phyloP scores from a whole-genome alignment of 192 early-diverging fungal species.

The Pecoramyces ruminantium region DNA sequence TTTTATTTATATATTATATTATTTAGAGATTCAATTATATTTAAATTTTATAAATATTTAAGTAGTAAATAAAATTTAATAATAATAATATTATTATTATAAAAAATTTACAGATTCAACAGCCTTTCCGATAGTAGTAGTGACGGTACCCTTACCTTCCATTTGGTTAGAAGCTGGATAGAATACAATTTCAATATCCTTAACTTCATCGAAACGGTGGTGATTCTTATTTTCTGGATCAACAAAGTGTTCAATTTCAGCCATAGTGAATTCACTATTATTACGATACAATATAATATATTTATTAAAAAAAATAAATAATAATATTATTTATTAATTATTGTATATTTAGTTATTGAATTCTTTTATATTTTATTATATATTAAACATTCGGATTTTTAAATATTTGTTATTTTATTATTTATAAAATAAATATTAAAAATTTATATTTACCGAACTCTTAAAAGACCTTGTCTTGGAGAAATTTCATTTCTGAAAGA shows the following conservation, averaged over 20 bases:
- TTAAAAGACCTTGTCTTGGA: constrained; percentile 80
- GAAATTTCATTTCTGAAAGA: constrained; percentile 99
- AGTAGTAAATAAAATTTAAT: too few relatives aligned
- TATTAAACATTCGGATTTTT: too few relatives aligned
- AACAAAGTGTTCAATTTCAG: constrained; percentile 98
- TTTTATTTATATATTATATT: constrained; percentile 7
- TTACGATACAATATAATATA: too few relatives aligned
- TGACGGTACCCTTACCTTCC: constrained; percentile 49
- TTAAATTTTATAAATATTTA: too few relatives aligned
- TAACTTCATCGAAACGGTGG: constrained; percentile 72
- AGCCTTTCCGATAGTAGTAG: constrained; percentile 79
- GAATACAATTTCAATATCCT: constrained; percentile 55
- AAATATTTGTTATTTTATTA: too few relatives aligned
- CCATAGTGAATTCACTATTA: constrained; percentile 90
- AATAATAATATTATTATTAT: constrained; percentile 5
- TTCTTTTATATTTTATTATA: too few relatives aligned
- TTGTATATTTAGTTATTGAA: too few relatives aligned
- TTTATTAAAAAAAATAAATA: too few relatives aligned
- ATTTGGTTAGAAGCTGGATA: constrained; percentile 63
- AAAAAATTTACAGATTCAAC: constrained; percentile 39
- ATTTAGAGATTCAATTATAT: too few relatives aligned
- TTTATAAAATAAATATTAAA: constrained; percentile 1
- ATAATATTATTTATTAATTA: neutral
- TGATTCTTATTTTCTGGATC: constrained; percentile 88
- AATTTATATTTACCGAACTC: constrained; percentile 53